Conservation (phyloP, 2,329 filamentous ascomycete genomes). For the Apiospora phragmitis region DNA sequence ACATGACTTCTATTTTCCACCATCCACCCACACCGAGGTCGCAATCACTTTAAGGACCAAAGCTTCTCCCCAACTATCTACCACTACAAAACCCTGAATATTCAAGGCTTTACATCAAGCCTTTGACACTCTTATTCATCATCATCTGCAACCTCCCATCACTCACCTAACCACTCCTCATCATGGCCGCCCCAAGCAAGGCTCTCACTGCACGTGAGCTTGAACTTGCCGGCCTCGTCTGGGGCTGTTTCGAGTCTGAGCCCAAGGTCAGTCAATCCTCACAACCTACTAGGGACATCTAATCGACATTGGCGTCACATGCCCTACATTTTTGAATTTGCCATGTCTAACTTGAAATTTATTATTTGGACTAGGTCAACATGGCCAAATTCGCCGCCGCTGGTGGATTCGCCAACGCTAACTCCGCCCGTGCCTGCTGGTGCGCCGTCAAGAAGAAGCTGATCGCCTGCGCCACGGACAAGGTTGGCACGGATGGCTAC, state of each 20-base stretch:
- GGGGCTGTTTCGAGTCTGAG: slow-evolving; percentile 12
- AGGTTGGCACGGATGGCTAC: neutral
- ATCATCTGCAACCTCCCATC: neutral
- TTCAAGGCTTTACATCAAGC: neutral
- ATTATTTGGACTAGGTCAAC: neutral
- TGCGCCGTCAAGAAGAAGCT: slow-evolving; percentile 13
- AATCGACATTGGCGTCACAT: too few relatives aligned
- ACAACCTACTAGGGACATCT: neutral
- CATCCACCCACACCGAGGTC: neutral
- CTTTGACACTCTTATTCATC: neutral
- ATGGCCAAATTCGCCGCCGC: slow-evolving; percentile 1
- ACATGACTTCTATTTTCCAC: neutral
- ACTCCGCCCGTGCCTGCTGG: slow-evolving; percentile 7
- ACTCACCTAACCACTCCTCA: neutral
- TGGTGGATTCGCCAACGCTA: slow-evolving; percentile 1
- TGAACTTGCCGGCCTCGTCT: slow-evolving; percentile 10
- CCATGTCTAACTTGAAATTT: neutral
- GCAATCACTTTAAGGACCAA: neutral
- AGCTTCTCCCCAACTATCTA: neutral
- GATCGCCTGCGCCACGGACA: neutral
- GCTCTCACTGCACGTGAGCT: slow-evolving; percentile 9
- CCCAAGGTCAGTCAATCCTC: slow-evolving; percentile 11
- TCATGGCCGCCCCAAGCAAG: neutral
- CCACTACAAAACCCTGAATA: neutral
- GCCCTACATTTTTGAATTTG: too few relatives aligned